Percentiles rank a stretch among this genome's conserved stretches.
Evolutionary conservation across 345 rosid species (phyloP).

Genomic region (Acer saccharum): DNA sequence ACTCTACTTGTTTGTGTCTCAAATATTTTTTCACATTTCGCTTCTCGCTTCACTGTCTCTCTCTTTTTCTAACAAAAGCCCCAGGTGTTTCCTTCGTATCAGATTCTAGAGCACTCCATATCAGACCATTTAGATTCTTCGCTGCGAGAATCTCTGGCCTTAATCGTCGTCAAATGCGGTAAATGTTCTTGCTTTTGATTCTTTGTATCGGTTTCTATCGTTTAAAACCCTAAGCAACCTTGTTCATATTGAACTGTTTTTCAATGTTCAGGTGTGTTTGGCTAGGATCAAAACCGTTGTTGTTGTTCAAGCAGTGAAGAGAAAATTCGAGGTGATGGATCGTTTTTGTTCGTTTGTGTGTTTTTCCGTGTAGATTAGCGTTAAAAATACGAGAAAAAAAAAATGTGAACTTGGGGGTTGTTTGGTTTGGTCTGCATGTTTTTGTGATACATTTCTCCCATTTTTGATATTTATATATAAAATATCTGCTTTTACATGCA

Average conservation of each 20-base stretch:
- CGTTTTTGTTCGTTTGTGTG: neutral
- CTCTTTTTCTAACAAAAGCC: neutral
- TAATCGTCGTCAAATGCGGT: neutral
- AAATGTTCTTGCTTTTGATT: neutral
- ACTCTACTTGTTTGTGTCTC: neutral
- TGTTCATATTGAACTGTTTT: neutral
- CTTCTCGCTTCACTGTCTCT: neutral
- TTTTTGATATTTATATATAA: too few relatives aligned
- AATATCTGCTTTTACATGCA: too few relatives aligned
- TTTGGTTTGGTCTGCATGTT: neutral
- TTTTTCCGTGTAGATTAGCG: neutral
- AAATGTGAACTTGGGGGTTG: neutral
- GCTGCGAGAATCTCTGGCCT: neutral
- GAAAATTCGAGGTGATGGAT: neutral
- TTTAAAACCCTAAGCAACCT: conserved; percentile 15
- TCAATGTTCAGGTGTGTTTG: conserved; percentile 3
- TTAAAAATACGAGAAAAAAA: neutral
- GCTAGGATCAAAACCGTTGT: neutral
- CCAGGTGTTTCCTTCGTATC: neutral
- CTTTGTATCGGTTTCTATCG: neutral
- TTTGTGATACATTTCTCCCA: neutral
- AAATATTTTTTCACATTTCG: neutral
- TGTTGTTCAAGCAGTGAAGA: neutral
- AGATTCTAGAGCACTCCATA: neutral
- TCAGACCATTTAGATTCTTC: neutral